Conservation (phyloP, 495 filamentous ascomycete species). For the Penicillium subrubescens region DNA sequence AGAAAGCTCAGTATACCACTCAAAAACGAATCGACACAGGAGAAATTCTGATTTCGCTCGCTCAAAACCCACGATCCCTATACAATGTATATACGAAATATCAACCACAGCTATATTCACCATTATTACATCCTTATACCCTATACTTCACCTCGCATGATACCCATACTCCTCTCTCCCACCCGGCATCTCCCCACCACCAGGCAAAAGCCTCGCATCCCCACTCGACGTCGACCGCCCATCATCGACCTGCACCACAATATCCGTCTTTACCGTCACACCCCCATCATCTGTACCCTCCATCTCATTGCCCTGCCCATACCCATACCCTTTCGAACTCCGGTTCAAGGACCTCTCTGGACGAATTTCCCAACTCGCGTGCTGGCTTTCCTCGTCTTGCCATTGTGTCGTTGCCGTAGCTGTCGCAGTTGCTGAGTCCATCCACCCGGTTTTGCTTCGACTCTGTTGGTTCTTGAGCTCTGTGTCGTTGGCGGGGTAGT, state of each 20-base stretch:
- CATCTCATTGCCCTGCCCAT: slow-evolving; percentile 13
- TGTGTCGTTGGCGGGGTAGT: slow-evolving; percentile 18
- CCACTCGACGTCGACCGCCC: slow-evolving; percentile 23
- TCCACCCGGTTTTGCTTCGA: slow-evolving; percentile 20
- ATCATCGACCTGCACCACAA: slow-evolving; percentile 35
- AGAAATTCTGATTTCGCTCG: neutral
- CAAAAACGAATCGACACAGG: neutral
- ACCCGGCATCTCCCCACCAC: slow-evolving; percentile 7
- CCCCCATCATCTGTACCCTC: slow-evolving; percentile 19
- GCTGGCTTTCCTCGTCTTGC: slow-evolving; percentile 23
- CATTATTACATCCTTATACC: neutral
- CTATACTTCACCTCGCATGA: neutral
- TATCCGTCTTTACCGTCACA: slow-evolving; percentile 37
- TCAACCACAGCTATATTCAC: neutral
- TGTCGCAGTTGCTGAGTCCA: slow-evolving; percentile 22
- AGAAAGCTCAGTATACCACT: no score
- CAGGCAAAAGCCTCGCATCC: slow-evolving; percentile 20
- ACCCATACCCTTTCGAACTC: slow-evolving; percentile 14
- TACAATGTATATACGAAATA: neutral
- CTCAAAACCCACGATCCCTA: neutral
- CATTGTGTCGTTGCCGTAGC: slow-evolving; percentile 15
- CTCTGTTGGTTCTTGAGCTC: slow-evolving; percentile 16
- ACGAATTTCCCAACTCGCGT: slow-evolving; percentile 13
- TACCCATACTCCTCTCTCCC: neutral
- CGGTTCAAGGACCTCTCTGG: slow-evolving; percentile 22